Base-by-base conservation (phyloP, 2,329 filamentous ascomycete species). In the Trichophyton equinum region DNA sequence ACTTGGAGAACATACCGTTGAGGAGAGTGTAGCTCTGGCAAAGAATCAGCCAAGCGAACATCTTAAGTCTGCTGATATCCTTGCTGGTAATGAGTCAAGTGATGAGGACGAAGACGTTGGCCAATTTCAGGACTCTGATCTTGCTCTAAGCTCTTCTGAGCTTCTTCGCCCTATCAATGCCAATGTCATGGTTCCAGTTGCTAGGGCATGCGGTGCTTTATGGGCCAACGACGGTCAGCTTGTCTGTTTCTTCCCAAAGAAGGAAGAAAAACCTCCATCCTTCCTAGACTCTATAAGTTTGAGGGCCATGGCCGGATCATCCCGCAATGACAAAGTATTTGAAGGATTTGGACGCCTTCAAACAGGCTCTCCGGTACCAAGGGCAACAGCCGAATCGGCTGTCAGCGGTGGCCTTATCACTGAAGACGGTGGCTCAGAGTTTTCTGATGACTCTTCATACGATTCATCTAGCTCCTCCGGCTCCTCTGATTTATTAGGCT, bases 21-120 rank as follows among this genome's bases (percentile, higher is more conserved):
- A 85, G 63, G 82, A 85, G 46, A 82, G 79, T 62, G 75, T 83
- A 27, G 70, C 72, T 61, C 78, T 72, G 72, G 74, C 76, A 56
- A 74, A 77, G 53, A 82, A 86, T 9, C 80, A 84, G 65, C 72
- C 84, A 6, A 83, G 82, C 60, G 72, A 73, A 60, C 72, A 75
- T 63, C 65, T 77, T 59, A 75, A 78, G 63, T 73, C 75, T 51
- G 72, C 76, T 13, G 71, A 76, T 57, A 70, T 71, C 55, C 60
- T 78, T 42, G 76, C 73, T 33, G 87, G 88, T 61, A 89, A 94
- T 65, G 92, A 89, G 65, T 96, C 90, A 2, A 95, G 88, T 67
- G 87, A 90, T 64, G 87, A 89, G 63, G 88, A 91, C 65, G 89
- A 91, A 61, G 74, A 76, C 62, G 70, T 77, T 60, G 72, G 74